Percentiles rank a stretch among this genome's conserved stretches.
These are phyloP conservation scores for Annulohypoxylon maeteangense DNA, from an alignment of 495 filamentous ascomycete genomes.

Conservation along the genomic window DNA sequence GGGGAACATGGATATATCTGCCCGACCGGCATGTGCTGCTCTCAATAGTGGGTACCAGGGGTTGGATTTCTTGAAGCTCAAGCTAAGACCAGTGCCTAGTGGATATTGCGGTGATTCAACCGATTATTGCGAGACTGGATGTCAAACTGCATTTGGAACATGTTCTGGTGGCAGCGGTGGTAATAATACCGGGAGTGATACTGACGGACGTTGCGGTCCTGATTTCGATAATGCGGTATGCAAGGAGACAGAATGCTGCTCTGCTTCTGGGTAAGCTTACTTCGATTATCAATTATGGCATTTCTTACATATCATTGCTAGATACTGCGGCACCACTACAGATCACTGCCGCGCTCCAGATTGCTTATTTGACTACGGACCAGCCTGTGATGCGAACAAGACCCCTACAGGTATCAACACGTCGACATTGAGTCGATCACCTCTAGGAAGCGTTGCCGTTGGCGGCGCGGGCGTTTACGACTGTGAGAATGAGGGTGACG, in stretches of 20 bases:
- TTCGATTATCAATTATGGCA: not conserved
- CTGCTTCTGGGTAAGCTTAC: constrained; percentile 55
- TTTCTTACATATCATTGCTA: constrained; percentile 36
- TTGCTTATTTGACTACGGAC: constrained; percentile 66
- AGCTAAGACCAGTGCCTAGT: constrained; percentile 19
- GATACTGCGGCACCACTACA: constrained; percentile 64
- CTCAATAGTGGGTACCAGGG: constrained; percentile 43
- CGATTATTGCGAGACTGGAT: constrained; percentile 56
- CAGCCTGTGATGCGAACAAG: constrained; percentile 66
- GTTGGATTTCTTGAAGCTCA: not conserved
- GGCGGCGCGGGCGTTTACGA: constrained; percentile 64
- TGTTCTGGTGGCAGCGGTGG: constrained; percentile 41
- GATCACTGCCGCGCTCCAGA: constrained; percentile 68
- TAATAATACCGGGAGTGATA: constrained; percentile 10
- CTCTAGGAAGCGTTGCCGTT: constrained; percentile 62
- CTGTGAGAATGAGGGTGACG: constrained; percentile 64
- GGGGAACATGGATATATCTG: constrained; percentile 51
- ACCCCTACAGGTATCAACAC: constrained; percentile 66
- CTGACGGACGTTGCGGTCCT: constrained; percentile 46
- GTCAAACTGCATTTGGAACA: constrained; percentile 54
- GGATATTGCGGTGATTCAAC: constrained; percentile 54
- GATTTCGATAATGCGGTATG: constrained; percentile 54
- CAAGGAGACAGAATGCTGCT: constrained; percentile 63
- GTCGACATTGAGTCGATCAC: constrained; percentile 57
- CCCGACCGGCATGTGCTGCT: constrained; percentile 47